Evolutionary conservation across 768 basidiomycete genomes (phyloP).

Genomic region (Gyrodon lividus): DNA sequence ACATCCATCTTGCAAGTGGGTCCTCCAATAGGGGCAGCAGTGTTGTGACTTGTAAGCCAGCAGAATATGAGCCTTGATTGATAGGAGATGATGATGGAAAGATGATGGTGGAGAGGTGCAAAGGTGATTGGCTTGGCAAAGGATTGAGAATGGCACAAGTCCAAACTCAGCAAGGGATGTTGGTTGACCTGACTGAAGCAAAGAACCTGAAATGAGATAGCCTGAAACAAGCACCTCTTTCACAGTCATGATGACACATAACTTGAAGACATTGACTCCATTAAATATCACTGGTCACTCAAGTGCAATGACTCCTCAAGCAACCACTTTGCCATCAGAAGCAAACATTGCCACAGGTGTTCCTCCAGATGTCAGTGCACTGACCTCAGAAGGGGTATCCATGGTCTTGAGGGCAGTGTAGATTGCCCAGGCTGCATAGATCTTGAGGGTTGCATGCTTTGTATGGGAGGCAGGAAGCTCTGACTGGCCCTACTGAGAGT

Average conservation of each 20-base stretch:
- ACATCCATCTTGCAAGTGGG: too few species aligned
- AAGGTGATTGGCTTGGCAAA: background rate
- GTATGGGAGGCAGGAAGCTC: too few species aligned
- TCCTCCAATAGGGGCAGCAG: too few species aligned
- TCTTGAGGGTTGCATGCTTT: too few species aligned
- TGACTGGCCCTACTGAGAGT: too few species aligned
- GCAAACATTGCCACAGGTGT: background rate
- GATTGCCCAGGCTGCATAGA: slow-evolving; percentile 9
- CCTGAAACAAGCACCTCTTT: background rate
- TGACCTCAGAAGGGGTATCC: background rate
- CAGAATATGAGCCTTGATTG: too few species aligned
- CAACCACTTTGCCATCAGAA: background rate
- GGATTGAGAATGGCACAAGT: background rate
- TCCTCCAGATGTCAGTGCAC: background rate
- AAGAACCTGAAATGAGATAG: background rate
- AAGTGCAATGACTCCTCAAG: background rate
- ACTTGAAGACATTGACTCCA: background rate
- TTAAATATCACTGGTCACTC: background rate
- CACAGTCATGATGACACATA: background rate
- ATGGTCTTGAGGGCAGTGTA: background rate
- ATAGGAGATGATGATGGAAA: too few species aligned
- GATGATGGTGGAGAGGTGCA: background rate
- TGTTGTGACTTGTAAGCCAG: too few species aligned
- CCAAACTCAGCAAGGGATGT: background rate
- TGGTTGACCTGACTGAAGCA: background rate